A percentile compares a stretch with the other conserved stretches of the same genome.
Evolutionary conservation across 164 flowering plant genomes (phyloP).

Genomic region (Tetracentron sinense): DNA sequence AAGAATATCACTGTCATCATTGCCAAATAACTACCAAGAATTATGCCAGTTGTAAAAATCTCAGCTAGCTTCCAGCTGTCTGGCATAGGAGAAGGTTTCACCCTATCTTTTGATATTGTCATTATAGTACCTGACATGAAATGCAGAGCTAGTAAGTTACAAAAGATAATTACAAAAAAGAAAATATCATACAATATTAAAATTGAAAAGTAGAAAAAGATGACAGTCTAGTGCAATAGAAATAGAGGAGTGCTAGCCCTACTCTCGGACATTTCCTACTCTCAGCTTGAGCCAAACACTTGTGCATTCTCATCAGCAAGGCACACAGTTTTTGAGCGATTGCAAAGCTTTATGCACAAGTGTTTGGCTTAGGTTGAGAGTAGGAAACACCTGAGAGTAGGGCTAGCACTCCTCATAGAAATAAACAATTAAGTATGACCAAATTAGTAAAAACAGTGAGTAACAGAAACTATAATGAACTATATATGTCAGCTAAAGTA

Average conservation of each 20-base stretch:
- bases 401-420: too few species aligned
- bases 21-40: conserved; percentile 80
- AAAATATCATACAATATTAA: neutral
- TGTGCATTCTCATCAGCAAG: too few species aligned
- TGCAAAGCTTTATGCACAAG: too few species aligned
- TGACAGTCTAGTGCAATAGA: neutral
- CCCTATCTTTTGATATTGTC: conserved; percentile 88
- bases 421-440: too few species aligned
- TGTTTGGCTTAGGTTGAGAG: too few species aligned
- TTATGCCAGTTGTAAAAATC: conserved; percentile 73
- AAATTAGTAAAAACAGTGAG: neutral
- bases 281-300: too few species aligned
- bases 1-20: conserved; percentile 87
- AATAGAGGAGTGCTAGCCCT: neutral
- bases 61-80: conserved; percentile 90
- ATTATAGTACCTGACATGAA: conserved; percentile 65
- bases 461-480: neutral
- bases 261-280: too few species aligned
- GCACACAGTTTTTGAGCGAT: too few species aligned
- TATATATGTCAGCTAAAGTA: neutral
- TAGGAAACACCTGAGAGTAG: too few species aligned
- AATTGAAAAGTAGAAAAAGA: neutral
- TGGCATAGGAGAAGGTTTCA: conserved; percentile 79
- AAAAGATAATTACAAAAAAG: conserved; percentile 6
- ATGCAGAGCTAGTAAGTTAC: neutral